Percentiles rank a stretch among this genome's conserved stretches.
These are phyloP conservation scores for Amaranthus cruentus DNA, from an alignment of 148 eudicot genomes.

Conservation along the genomic window DNA sequence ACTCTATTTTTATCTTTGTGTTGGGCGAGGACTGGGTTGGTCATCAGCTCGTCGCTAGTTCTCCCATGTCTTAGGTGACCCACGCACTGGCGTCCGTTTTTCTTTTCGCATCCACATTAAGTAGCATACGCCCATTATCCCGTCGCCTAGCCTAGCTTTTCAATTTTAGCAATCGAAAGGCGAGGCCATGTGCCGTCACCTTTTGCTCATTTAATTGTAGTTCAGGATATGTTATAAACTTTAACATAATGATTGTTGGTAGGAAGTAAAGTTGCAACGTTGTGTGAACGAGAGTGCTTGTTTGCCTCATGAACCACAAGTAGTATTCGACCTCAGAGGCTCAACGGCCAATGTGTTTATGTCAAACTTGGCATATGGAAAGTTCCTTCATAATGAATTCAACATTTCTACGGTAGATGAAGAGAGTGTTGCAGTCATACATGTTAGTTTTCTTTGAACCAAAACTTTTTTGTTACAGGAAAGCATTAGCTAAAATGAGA, in stretches of 20 bases:
- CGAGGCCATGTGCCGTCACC: too few relatives aligned
- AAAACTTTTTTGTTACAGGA: background rate
- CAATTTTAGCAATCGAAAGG: too few relatives aligned
- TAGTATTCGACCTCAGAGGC: conserved; percentile 40
- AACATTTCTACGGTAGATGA: conserved; percentile 52
- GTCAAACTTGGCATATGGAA: conserved; percentile 45
- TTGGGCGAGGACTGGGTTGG: too few relatives aligned
- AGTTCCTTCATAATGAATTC: conserved; percentile 38
- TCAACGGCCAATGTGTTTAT: conserved; percentile 47
- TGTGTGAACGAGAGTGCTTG: conserved; percentile 46
- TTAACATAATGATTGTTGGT: background rate
- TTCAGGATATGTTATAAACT: too few relatives aligned
- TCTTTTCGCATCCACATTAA: too few relatives aligned
- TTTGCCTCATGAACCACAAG: conserved; percentile 35
- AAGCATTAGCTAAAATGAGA: background rate
- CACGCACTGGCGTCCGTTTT: too few relatives aligned
- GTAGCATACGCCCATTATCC: too few relatives aligned
- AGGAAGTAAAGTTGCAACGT: conserved; percentile 39
- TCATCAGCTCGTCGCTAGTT: too few relatives aligned
- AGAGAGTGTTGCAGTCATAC: conserved; percentile 54
- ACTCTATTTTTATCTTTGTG: too few relatives aligned
- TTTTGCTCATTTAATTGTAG: too few relatives aligned
- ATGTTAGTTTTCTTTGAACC: conserved; percentile 17
- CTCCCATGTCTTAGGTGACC: too few relatives aligned
- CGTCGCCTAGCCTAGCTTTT: too few relatives aligned